Evolutionary conservation across 768 basidiomycete genomes (phyloP).

Genomic region (Punctularia strigosozonata): DNA sequence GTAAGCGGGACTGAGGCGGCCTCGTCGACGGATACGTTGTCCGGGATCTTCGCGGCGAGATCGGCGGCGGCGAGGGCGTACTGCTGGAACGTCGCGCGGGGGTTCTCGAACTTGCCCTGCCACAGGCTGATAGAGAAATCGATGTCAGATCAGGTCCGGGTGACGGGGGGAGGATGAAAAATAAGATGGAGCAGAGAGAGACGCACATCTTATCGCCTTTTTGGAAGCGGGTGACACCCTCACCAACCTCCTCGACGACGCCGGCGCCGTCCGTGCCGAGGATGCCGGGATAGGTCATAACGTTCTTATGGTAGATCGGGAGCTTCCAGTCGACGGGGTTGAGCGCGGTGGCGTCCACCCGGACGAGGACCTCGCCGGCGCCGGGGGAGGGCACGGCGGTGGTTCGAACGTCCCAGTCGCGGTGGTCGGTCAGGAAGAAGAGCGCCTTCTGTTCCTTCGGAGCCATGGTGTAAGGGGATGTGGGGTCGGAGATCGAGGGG

Average conservation of each 20-base stretch:
- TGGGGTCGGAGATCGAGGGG: no score
- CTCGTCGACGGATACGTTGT: slow-evolving; percentile 16
- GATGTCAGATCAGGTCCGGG: no score
- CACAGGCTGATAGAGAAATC: background rate
- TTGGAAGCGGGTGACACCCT: slow-evolving; percentile 20
- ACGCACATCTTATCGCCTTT: slow-evolving; percentile 30
- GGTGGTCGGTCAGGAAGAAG: slow-evolving; percentile 4
- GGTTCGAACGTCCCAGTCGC: slow-evolving; percentile 3
- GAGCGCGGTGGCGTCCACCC: slow-evolving; percentile 15
- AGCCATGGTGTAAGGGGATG: slow-evolving; percentile 2
- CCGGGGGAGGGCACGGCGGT: slow-evolving; percentile 5
- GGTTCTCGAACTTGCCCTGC: background rate
- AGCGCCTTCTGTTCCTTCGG: slow-evolving; percentile 12
- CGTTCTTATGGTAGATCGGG: slow-evolving; percentile 17
- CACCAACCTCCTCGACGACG: slow-evolving; percentile 25
- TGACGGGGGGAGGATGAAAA: background rate
- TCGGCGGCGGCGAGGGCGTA: slow-evolving; percentile 1
- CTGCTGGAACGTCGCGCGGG: slow-evolving; percentile 4
- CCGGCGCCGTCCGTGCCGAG: slow-evolving; percentile 16
- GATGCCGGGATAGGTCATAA: slow-evolving; percentile 22
- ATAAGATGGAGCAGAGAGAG: background rate
- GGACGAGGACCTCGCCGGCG: slow-evolving; percentile 15
- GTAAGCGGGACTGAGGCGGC: slow-evolving; percentile 19
- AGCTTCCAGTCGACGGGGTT: slow-evolving; percentile 27
- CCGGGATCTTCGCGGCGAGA: slow-evolving; percentile 11